Evolutionary conservation across 352 stramenopile species (phyloP).

Genomic region (Albugo candida): DNA sequence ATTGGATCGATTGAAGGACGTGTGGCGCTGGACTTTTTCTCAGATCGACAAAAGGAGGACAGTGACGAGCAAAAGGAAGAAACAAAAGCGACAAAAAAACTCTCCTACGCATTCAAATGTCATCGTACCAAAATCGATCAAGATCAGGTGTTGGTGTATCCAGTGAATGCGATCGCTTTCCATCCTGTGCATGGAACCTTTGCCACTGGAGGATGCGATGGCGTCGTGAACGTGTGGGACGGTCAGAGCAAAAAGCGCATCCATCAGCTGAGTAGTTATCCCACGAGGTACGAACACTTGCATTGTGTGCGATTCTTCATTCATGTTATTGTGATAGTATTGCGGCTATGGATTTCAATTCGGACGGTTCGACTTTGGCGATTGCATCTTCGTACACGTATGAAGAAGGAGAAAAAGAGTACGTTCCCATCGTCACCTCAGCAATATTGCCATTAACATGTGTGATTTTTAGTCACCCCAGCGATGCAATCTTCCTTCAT

Average conservation of each 20-base stretch:
- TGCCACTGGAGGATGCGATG: constrained; percentile 90
- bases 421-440: constrained; percentile 11
- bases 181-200: constrained; percentile 88
- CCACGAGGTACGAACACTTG: constrained; percentile 18
- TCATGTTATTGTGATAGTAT: constrained; percentile 33
- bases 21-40: constrained; percentile 92
- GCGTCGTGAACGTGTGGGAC: constrained; percentile 86
- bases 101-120: constrained; percentile 97
- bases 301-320: neutral
- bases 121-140: constrained; percentile 78
- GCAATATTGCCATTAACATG: neutral
- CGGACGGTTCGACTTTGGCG: constrained; percentile 83
- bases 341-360: constrained; percentile 86
- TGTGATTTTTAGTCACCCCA: constrained; percentile 49
- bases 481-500: constrained; percentile 88
- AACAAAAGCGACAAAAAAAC: constrained; percentile 26
- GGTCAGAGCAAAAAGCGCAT: constrained; percentile 91
- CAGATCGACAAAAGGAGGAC: constrained; percentile 17
- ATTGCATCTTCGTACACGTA: constrained; percentile 94
- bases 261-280: constrained; percentile 60
- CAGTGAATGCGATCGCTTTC: constrained; percentile 93
- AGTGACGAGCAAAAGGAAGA: constrained; percentile 18
- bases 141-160: constrained; percentile 78
- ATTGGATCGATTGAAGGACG: constrained; percentile 91
- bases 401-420: constrained; percentile 93